These are phyloP conservation scores for Collybia mongolica DNA, from an alignment of 768 basidiomycete species.

Conservation along the genomic window DNA sequence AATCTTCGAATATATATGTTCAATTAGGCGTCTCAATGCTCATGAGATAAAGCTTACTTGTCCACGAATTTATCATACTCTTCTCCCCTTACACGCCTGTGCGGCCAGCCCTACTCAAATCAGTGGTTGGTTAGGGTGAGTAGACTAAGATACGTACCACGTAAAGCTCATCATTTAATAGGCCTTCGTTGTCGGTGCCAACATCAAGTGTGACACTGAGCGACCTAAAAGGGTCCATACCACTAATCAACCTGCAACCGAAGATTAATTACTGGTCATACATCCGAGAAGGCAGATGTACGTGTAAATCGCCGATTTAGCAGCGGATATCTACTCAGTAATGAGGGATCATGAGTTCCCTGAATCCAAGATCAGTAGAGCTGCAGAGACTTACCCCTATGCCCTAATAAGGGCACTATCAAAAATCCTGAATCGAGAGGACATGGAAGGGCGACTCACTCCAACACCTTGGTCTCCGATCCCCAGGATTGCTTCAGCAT, in stretches of 20 bases:
- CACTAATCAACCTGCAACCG: constrained; percentile 52
- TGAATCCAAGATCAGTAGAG: neutral
- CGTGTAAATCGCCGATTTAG: constrained; percentile 81
- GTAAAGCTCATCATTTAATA: constrained; percentile 64
- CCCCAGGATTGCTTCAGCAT: constrained; percentile 84
- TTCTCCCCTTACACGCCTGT: constrained; percentile 67
- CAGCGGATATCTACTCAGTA: constrained; percentile 59
- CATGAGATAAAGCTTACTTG: constrained; percentile 39
- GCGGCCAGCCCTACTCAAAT: constrained; percentile 61
- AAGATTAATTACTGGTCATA: neutral
- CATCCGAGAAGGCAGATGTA: constrained; percentile 23
- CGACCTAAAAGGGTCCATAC: constrained; percentile 59
- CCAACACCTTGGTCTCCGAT: constrained; percentile 68
- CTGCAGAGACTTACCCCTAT: constrained; percentile 42
- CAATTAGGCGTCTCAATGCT: neutral
- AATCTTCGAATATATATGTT: constrained; percentile 43
- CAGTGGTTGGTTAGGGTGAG: neutral
- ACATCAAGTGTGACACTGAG: constrained; percentile 70
- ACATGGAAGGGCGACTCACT: constrained; percentile 26
- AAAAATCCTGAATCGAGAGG: too few species aligned
- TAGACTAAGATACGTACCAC: constrained; percentile 42
- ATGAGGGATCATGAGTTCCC: neutral
- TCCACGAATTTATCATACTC: constrained; percentile 79
- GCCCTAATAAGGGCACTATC: constrained; percentile 35
- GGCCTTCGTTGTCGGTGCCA: constrained; percentile 68